Conservation (phyloP, 208 protist genomes). For the Acanthamoeba royreba region DNA sequence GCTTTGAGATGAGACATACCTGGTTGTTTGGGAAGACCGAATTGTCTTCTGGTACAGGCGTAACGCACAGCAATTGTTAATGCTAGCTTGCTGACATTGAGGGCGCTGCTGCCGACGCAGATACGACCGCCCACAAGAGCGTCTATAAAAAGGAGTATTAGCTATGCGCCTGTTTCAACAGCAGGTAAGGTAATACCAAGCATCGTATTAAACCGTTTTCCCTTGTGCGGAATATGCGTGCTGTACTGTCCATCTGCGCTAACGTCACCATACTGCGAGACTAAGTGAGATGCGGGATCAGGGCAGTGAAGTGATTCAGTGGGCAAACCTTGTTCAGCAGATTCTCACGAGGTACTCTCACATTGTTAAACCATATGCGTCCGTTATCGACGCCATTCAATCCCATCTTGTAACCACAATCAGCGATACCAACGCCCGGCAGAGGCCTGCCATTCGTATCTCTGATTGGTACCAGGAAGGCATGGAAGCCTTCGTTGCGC, state of each 20-base stretch:
- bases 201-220: slow-evolving; percentile 62
- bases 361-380: slow-evolving; percentile 14
- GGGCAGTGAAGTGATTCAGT: neutral
- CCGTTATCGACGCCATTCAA: slow-evolving; percentile 48
- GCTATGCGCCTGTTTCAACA: neutral
- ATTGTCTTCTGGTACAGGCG: slow-evolving; percentile 48
- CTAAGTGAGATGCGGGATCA: neutral
- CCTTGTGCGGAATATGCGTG: slow-evolving; percentile 52
- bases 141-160: neutral
- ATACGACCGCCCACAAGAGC: slow-evolving; percentile 58
- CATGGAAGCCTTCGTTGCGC: slow-evolving; percentile 44
- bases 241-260: slow-evolving; percentile 28
- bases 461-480: slow-evolving; percentile 43
- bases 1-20: neutral
- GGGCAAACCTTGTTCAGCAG: slow-evolving; percentile 8
- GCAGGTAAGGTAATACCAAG: neutral
- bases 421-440: slow-evolving; percentile 28
- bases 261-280: neutral
- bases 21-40: slow-evolving; percentile 43
- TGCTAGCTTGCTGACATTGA: slow-evolving; percentile 46
- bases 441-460: neutral
- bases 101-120: slow-evolving; percentile 42
- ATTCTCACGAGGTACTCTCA: slow-evolving; percentile 16
- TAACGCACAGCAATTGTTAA: slow-evolving; percentile 57
- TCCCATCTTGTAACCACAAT: slow-evolving; percentile 41